These are phyloP conservation scores for Blastobotrys americana DNA, from an alignment of 805 yeast species.

Conservation along the genomic window DNA sequence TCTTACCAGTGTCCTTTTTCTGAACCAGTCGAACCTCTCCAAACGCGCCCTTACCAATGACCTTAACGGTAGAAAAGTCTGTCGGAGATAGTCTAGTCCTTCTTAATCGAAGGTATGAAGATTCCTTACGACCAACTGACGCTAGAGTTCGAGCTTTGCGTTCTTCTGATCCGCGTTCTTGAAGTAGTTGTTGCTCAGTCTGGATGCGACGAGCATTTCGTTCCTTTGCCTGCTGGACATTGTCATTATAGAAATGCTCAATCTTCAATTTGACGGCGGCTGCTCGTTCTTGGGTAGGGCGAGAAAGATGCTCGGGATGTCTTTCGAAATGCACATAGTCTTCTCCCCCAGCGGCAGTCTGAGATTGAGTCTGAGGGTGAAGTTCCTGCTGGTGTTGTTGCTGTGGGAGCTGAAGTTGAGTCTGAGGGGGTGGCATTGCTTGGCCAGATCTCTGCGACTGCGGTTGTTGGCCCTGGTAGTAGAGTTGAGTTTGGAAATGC, in stretches of 20 bases:
- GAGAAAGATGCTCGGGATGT: conserved; percentile 72
- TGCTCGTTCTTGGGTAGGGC: conserved; percentile 71
- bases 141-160: conserved; percentile 75
- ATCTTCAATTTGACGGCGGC: conserved; percentile 74
- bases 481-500: not conserved
- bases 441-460: not conserved
- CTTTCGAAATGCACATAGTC: conserved; percentile 70
- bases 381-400: conserved; percentile 26
- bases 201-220: conserved; percentile 87
- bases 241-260: conserved; percentile 78
- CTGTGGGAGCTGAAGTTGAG: conserved; percentile 11
- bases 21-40: conserved; percentile 96
- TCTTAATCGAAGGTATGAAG: conserved; percentile 75
- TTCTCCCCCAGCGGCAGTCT: conserved; percentile 3
- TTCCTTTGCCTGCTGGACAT: conserved; percentile 89
- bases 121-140: conserved; percentile 80
- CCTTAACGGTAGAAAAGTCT: conserved; percentile 84
- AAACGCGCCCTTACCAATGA: conserved; percentile 93
- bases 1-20: conserved; percentile 84
- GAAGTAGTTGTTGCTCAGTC: conserved; percentile 62
- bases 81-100: conserved; percentile 76
- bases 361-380: conserved; percentile 18
- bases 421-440: not conserved
- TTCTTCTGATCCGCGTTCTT: conserved; percentile 76
- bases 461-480: not conserved